Evolutionary conservation across 495 filamentous ascomycete species (phyloP).

Genomic region (Podospora fimiseda): DNA sequence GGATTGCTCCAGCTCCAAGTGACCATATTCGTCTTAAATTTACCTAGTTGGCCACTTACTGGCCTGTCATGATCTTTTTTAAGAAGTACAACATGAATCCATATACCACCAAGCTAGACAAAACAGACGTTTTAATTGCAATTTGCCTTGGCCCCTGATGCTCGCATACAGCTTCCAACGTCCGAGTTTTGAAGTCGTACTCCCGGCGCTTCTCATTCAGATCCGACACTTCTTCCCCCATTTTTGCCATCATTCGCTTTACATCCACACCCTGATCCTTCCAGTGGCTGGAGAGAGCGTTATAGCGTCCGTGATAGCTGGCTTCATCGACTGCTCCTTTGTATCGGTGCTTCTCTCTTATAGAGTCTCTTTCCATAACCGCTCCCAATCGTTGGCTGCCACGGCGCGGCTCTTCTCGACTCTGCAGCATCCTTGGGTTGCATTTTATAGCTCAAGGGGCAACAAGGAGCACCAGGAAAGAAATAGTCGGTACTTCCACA

Average conservation of each 20-base stretch:
- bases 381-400: constrained; percentile 54
- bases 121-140: no score
- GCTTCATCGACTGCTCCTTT: constrained; percentile 57
- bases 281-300: constrained; percentile 62
- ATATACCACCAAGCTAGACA: no score
- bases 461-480: no score
- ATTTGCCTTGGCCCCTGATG: no score
- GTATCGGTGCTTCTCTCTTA: constrained; percentile 55
- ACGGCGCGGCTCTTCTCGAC: constrained; percentile 57
- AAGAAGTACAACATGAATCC: no score
- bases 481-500: no score
- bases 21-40: no score
- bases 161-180: constrained; percentile 57
- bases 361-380: constrained; percentile 54
- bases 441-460: no score
- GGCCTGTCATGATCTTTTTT: no score
- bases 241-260: constrained; percentile 43
- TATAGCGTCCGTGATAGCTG: constrained; percentile 59
- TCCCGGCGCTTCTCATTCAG: constrained; percentile 44
- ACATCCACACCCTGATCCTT: constrained; percentile 58
- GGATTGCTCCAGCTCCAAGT: no score
- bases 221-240: constrained; percentile 45
- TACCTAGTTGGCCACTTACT: no score
- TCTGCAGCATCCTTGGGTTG: no score
- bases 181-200: constrained; percentile 53